Evolutionary conservation across 2,329 filamentous ascomycete genomes (phyloP), one percentile per base, ranked within the genome.

Genomic region (Aspergillus costaricaensis): DNA sequence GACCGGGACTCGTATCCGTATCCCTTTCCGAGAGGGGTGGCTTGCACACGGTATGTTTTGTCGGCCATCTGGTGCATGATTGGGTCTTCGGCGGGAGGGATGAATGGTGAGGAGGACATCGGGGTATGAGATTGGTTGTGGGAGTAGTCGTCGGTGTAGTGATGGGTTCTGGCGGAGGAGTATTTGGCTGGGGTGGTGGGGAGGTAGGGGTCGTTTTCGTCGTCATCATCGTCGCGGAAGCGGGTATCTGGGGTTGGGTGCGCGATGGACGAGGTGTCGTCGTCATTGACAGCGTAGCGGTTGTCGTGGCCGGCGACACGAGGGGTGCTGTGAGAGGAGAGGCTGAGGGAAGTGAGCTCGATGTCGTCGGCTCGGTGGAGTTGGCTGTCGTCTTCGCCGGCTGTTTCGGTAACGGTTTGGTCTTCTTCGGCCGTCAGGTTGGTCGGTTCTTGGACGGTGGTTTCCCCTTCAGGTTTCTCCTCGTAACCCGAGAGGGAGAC

Each of bases 401-500:
- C 12, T 36, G 32, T 75, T 48, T 73, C 71, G n/a, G 71, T 69
- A 53, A 80, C 79, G 32, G 76, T 68, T 6, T 68, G 62, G 39
- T 67, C 69, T 62, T 88, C 85, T 44, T 84, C 82, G 59, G 85
- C 80, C 0, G 83, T 83, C 0, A 83, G 83, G 1, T 80, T 82
- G 58, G 79, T 74, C 79, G 85, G 70, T 71, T 79, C 79, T 43
- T 80, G 51, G 76, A 80, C 23, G 71, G 83, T 70, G 55, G 85
- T 86, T n/a, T 90, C 88, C 25, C 81, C 80, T 6, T 76, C 75
- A 14, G 86, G 86, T 21, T 88, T 83, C 72, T 96, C 93, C 73
- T 96, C 94, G 76, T 99, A 97, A 27, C 93, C 92, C 0, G 92
- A 96, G 10, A 99, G 85, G 10, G 94, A 96, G 25, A 99, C 94